Evolutionary conservation across 2,329 filamentous ascomycete genomes (phyloP).

Genomic region (Diplodia corticola): DNA sequence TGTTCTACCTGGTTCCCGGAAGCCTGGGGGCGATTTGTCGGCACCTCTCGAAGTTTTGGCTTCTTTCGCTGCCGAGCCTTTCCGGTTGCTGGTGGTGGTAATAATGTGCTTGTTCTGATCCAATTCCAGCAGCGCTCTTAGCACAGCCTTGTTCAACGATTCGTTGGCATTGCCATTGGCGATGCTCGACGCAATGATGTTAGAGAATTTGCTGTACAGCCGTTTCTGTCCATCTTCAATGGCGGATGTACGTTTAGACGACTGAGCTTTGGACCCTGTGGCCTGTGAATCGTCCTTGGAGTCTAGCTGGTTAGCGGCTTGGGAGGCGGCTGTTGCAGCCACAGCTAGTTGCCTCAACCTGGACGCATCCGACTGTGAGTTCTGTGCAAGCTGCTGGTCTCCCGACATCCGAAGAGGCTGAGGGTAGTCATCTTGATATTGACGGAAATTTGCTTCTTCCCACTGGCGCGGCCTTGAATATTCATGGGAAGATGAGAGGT

Average conservation of each 20-base stretch:
- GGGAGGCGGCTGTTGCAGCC: slow-evolving; percentile 7
- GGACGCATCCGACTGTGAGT: neutral
- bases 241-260: neutral
- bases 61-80: neutral
- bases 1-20: neutral
- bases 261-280: neutral
- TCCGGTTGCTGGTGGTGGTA: neutral
- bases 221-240: slow-evolving; percentile 14
- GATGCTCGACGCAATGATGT: slow-evolving; percentile 28
- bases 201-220: slow-evolving; percentile 32
- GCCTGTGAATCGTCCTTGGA: neutral
- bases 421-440: neutral
- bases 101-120: neutral
- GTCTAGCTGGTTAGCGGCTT: neutral
- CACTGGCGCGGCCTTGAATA: neutral
- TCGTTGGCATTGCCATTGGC: slow-evolving; percentile 26
- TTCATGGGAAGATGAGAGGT: neutral
- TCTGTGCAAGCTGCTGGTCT: neutral
- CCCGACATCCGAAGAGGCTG: neutral
- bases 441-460: neutral
- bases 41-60: neutral
- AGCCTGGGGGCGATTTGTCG: neutral
- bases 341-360: neutral
- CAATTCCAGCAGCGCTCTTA: slow-evolving; percentile 27
- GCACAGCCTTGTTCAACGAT: slow-evolving; percentile 29